A percentile compares a stretch with the other conserved stretches of the same genome.
phyloP scores from a whole-genome alignment of 2,329 filamentous ascomycete species.

The Epichloe coenophiala region DNA sequence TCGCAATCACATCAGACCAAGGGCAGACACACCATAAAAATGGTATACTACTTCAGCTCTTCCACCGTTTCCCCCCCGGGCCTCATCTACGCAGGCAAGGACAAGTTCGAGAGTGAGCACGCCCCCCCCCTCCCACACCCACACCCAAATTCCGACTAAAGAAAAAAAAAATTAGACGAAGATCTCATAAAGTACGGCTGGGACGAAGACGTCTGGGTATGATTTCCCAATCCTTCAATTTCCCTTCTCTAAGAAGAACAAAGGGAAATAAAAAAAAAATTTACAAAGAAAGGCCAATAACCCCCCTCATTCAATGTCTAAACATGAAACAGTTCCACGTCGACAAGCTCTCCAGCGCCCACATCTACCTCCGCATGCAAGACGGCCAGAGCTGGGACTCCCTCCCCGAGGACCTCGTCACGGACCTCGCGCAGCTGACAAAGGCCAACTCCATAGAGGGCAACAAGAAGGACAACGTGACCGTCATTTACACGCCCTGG shows the following conservation, averaged over 20 bases:
- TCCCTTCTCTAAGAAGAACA: not conserved
- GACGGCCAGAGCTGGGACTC: conserved; percentile 73
- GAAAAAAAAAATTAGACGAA: conserved; percentile 52
- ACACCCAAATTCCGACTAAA: not conserved
- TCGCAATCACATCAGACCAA: too few species aligned
- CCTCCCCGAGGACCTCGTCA: conserved; percentile 61
- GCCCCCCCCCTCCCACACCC: too few species aligned
- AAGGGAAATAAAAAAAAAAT: too few species aligned
- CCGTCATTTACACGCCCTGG: conserved; percentile 95
- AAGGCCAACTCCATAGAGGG: conserved; percentile 99
- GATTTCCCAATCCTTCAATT: not conserved
- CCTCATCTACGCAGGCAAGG: conserved; percentile 92
- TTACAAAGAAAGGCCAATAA: too few species aligned
- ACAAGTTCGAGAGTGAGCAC: conserved; percentile 89
- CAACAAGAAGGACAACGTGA: conserved; percentile 98
- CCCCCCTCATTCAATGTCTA: not conserved
- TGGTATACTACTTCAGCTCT: conserved; percentile 97
- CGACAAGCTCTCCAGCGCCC: conserved; percentile 91
- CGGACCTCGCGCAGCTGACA: conserved; percentile 89
- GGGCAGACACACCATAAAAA: conserved; percentile 19
- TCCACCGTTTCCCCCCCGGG: conserved; percentile 59
- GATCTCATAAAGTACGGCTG: conserved; percentile 88
- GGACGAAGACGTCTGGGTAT: conserved; percentile 77
- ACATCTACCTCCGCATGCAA: conserved; percentile 81
- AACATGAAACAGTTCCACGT: conserved; percentile 62